phyloP scores from a whole-genome alignment of 108 stramenopile species.

The Cylindrotheca fusiformis region DNA sequence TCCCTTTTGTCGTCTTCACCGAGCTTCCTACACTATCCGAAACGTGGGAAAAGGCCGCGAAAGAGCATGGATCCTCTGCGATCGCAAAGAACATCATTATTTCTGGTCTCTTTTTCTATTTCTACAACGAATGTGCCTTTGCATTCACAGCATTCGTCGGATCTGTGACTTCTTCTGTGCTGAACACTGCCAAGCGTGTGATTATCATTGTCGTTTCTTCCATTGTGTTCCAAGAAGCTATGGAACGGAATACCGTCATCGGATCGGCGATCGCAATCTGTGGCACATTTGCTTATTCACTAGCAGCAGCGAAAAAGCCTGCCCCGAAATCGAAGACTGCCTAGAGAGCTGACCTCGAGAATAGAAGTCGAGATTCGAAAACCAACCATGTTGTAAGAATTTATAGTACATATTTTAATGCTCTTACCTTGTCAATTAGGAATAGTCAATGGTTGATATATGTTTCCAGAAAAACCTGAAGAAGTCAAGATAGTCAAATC shows the following conservation, averaged over 20 bases:
- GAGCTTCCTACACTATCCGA: conserved; percentile 62
- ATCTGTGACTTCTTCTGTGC: conserved; percentile 81
- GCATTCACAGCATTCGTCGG: conserved; percentile 85
- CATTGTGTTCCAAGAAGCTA: conserved; percentile 77
- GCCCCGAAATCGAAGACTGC: conserved; percentile 52
- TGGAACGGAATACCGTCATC: conserved; percentile 85
- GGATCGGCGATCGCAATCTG: conserved; percentile 82
- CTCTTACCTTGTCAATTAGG: no score
- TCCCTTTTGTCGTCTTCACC: conserved; percentile 85
- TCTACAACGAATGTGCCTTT: conserved; percentile 95
- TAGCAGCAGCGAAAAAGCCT: conserved; percentile 49
- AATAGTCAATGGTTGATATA: no score
- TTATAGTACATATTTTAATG: no score
- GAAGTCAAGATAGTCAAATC: no score
- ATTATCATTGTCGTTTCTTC: conserved; percentile 86
- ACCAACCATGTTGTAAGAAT: no score
- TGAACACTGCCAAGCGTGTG: conserved; percentile 91
- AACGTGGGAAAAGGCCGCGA: conserved; percentile 65
- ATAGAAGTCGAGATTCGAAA: no score
- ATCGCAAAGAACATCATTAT: conserved; percentile 68
- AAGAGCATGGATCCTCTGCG: conserved; percentile 47
- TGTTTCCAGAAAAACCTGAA: no score
- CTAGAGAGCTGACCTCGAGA: no score
- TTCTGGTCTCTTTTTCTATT: conserved; percentile 92
- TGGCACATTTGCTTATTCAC: conserved; percentile 81